Base-by-base conservation (phyloP, 805 yeast species). In the Ogataea neopini region DNA sequence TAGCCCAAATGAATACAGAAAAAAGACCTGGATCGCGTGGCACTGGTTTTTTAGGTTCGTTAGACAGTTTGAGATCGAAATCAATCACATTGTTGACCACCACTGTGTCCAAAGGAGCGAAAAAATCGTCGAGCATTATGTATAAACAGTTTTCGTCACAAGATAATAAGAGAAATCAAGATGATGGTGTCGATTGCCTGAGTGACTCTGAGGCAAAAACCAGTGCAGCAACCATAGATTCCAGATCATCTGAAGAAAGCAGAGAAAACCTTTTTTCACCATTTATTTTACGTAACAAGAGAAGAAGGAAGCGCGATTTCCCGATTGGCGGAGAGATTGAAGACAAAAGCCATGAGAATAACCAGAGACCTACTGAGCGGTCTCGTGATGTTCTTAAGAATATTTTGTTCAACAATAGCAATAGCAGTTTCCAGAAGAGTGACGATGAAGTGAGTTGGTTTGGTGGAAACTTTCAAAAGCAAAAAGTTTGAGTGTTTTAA, bases 371-470 rank as follows among this genome's bases (percentile, higher is more conserved):
- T 9, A 19, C 41, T 7, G 48, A 45, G 19, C 40, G 33, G 38
- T 44, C 53, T n/a, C 44, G 34, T 15, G 51, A 50, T 17, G 42
- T 37, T 6, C 34, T 52, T 19, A 46, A 28, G 30, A 44, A 33
- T 35, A 48, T 49, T 5, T 34, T 52, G 17, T 49, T 43, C 25
- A 41, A 33, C 23, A 37, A 47, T 13, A 48, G 35, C 18, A 45
- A 48, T 41, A 44, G 40, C 19, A 51, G 50, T 26, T 38, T 45
- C 26, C 34, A 40, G 4, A 49, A 47, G 15, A 52, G 57, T 36
- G 62, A 58, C 15, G 61, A 58, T 13, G 62, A 58, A 15, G 42
- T 48, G 8, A 44, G 37, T 17, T 60, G 64, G 64, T 54, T 60
- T 44, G 64, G 64, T 14, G 56, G 58, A 3, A 59, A 59, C 35